phyloP scores from a whole-genome alignment of 495 filamentous ascomycete genomes.

The Penicillium nucicola region DNA sequence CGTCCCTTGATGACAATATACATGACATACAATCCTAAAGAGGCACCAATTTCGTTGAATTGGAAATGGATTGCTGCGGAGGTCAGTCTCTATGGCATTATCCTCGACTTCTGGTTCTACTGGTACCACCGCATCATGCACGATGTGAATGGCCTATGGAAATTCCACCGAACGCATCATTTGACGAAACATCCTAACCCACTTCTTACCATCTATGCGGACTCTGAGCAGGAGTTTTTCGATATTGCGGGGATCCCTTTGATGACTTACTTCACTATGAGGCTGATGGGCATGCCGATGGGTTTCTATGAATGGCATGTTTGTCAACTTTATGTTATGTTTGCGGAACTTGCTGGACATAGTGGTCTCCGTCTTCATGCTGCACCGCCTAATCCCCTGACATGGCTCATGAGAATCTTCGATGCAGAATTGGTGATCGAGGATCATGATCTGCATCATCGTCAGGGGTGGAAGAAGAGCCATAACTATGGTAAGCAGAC shows the following conservation, averaged over 20 bases:
- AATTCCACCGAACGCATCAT: constrained; percentile 15
- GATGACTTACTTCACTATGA: constrained; percentile 9
- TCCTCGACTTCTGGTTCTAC: constrained; percentile 16
- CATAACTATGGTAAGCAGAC: constrained; percentile 21
- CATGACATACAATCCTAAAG: constrained; percentile 35
- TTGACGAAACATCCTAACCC: constrained; percentile 13
- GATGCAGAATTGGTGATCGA: constrained; percentile 17
- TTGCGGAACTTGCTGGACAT: constrained; percentile 14
- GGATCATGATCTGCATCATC: constrained; percentile 21
- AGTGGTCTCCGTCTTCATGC: constrained; percentile 14
- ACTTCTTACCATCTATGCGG: constrained; percentile 10
- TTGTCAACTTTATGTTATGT: constrained; percentile 14
- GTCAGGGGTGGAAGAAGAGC: constrained; percentile 18
- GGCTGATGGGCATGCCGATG: constrained; percentile 10
- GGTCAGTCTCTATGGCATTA: constrained; percentile 11
- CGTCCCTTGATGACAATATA: constrained; percentile 10
- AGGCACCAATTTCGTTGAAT: constrained; percentile 23
- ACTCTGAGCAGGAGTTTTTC: constrained; percentile 13
- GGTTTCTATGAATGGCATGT: constrained; percentile 20
- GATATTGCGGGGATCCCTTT: constrained; percentile 11
- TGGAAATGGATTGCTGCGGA: constrained; percentile 9
- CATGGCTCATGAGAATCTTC: constrained; percentile 11
- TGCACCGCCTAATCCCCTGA: constrained; percentile 8
- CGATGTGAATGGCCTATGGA: constrained; percentile 9
- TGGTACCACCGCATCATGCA: constrained; percentile 16